Evolutionary conservation across 768 basidiomycete genomes (phyloP), one percentile per base, ranked within the genome.

Genomic region (Boletus rubropictus): DNA sequence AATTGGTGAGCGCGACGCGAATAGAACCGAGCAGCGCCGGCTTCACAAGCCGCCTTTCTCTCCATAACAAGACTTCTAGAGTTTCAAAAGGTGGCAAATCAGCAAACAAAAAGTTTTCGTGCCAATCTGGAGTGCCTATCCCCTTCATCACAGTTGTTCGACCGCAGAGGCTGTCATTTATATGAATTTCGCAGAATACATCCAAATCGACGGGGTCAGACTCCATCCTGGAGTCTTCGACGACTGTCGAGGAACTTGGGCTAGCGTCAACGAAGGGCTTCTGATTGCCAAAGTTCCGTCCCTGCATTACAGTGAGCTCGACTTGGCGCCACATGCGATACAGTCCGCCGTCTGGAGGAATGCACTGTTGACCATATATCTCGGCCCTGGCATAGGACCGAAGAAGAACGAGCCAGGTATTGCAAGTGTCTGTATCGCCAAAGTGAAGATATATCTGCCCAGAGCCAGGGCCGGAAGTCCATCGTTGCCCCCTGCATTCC

Each of bases 241-340:
- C 61, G 21, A 60, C 54, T 20, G 52, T 56, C 50, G 42, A 40
- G 17, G 61, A 48, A 29, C 64, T 69, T 32, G 66, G 51, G 40
- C 50, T 44, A 5, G 46, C 21, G 10, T 58, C 57, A 25, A 59
- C 41, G 44, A 69, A 58, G 4, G 69, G 62, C 15, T 70, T 78
- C 35, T 70, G 64, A 48, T 71, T 72, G 39, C 86, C 85, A 27
- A 93, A 70, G 57, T 83, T 82, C 33, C 88, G 80, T 11, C 81
- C 89, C 65, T 88, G 84, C 32, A 84, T 72, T 45, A 89, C 72
- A 25, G 78, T 77, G 21, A 92, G 69, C 52, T 87, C 80, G 20
- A 92, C 74, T 62, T 87, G 85, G 42, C 91, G 76, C 86, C 87
- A 92, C 79, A 92, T 86, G 45, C 90, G 82, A 66, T 88, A 90